Evolutionary conservation across 768 basidiomycete genomes (phyloP).

Genomic region (Baorangia bicolor): DNA sequence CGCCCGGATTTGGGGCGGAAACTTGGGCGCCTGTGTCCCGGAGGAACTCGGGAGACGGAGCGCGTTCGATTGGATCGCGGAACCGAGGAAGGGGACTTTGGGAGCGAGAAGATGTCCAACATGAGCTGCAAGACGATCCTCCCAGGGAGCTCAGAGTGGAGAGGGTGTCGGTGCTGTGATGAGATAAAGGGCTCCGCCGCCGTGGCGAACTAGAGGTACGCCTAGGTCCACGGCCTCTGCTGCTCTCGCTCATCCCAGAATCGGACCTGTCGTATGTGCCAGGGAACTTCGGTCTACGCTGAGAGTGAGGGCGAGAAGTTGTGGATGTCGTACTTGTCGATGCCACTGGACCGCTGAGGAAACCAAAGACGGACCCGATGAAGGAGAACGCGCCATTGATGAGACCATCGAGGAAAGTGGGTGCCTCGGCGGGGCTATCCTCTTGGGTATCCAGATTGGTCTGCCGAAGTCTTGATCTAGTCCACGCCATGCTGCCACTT

Average conservation of each 20-base stretch:
- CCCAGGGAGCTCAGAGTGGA: constrained; percentile 52
- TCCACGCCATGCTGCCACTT: constrained; percentile 6
- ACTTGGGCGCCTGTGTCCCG: neutral
- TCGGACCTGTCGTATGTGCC: constrained; percentile 22
- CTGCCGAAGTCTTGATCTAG: constrained; percentile 16
- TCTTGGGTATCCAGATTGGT: neutral
- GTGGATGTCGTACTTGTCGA: neutral
- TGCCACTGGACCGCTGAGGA: constrained; percentile 1
- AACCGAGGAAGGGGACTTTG: constrained; percentile 23
- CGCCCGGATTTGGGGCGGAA: no score
- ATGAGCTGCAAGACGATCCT: constrained; percentile 35
- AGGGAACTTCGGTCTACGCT: constrained; percentile 9
- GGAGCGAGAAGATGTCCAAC: constrained; percentile 30
- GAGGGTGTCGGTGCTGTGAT: constrained; percentile 36
- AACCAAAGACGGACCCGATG: constrained; percentile 15
- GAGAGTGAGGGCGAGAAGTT: neutral
- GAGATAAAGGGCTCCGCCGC: constrained; percentile 16
- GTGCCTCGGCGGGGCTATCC: neutral
- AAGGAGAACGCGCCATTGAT: constrained; percentile 17
- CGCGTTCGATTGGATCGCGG: constrained; percentile 28
- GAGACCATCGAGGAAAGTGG: constrained; percentile 20
- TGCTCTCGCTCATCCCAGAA: constrained; percentile 1
- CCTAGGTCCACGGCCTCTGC: constrained; percentile 1
- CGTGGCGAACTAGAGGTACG: neutral
- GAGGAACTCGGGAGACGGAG: constrained; percentile 34